Evolutionary conservation across 2,329 filamentous ascomycete genomes (phyloP), one percentile per base, ranked within the genome.

Genomic region (Parasarocladium wereldwijsianum): DNA sequence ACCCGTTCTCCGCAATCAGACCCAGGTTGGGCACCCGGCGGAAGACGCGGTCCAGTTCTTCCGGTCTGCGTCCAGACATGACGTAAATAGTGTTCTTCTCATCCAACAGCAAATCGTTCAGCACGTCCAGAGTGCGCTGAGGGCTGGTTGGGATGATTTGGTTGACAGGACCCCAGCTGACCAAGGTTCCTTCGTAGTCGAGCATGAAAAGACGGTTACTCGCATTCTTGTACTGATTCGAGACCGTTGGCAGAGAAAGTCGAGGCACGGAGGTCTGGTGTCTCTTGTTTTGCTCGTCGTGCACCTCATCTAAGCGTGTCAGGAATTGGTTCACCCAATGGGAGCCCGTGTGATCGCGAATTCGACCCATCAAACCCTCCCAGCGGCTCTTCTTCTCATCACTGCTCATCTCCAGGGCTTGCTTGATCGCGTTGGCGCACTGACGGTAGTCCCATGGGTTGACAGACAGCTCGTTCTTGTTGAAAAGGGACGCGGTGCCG

Each of bases 361-460:
- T 81, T 8, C 77, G 70, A 26, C 72, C 55, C 44, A 82, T 72
- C 24, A 96, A 60, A 36, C 74, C 74, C 16, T 62, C 62, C 78
- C 86, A 96, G 9, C 85, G 71, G 10, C 58, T 50, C 36, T 72
- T 62, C 52, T 82, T 87, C 49, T 94, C 82, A 3, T 72, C 68
- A 3, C 72, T 64, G 3, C 55, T 59, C 76, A 94, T 92, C 40
- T 87, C 80, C 12, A 96, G 60, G 1, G 86, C 85, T 31, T 68
- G 64, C 50, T 80, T 76, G 54, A 96, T 87, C 8, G 85, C 83
- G 18, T 90, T 75, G 29, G 85, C 82, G 43, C 83, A 92, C 47
- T 84, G 74, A 20, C 78, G 71, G 51, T 93, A 93, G 49, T 94
- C 83, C 87, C 87, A 96, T 0, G 87, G 87, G 47, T 96, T 96